A percentile compares a stretch with the other conserved stretches of the same genome.
Conservation (phyloP, 306 rosid genomes). For the Malus fusca region DNA sequence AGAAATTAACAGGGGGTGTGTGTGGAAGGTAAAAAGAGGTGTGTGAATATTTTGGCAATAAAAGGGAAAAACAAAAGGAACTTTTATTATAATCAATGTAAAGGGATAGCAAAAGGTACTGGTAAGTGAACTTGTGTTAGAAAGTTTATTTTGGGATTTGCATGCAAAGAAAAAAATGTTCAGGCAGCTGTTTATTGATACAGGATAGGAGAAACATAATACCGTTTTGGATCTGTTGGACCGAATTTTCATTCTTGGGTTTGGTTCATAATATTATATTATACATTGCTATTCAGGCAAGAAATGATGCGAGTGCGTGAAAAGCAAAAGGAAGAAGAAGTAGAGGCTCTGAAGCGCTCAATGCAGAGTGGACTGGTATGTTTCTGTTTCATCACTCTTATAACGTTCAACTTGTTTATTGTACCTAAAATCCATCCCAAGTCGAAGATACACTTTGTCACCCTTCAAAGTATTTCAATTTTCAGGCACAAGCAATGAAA, state of each 20-base stretch:
- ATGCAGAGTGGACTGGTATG: conserved; percentile 97
- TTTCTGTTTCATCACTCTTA: conserved; percentile 11
- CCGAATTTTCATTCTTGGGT: not conserved
- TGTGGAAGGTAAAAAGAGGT: no score
- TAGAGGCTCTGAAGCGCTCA: conserved; percentile 54
- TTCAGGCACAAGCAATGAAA: conserved; percentile 99
- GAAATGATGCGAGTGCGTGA: conserved; percentile 72
- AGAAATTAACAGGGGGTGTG: no score
- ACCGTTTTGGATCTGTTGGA: not conserved
- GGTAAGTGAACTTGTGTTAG: not conserved
- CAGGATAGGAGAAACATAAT: not conserved
- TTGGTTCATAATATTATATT: conserved; percentile 1
- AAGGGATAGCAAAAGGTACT: not conserved
- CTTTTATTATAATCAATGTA: not conserved
- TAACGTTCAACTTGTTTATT: not conserved
- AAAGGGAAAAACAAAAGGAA: not conserved
- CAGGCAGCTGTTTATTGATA: not conserved
- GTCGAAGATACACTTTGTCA: not conserved
- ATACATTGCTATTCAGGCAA: conserved; percentile 40
- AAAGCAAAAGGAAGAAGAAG: conserved; percentile 83
- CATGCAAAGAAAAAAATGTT: no score
- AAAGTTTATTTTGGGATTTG: not conserved
- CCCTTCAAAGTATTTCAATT: conserved; percentile 6
- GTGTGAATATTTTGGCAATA: not conserved
- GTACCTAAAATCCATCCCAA: not conserved